These are phyloP conservation scores for Ceratorhiza oryzae-sativae DNA, from an alignment of 1,284 basidiomycete species.

Conservation along the genomic window DNA sequence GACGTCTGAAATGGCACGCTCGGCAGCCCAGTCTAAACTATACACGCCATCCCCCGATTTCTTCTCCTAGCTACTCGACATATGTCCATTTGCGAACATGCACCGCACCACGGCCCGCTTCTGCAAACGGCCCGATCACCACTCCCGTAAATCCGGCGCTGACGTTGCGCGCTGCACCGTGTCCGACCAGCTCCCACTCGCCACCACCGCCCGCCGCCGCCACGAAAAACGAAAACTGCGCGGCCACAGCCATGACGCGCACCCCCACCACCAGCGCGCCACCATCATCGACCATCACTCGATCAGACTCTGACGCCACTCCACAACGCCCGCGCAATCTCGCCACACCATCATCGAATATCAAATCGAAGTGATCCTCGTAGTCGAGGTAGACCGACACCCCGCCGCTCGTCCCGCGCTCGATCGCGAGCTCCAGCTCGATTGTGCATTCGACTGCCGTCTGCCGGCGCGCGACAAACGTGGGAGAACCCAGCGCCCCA, in stretches of 20 bases:
- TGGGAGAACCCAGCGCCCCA: conserved; percentile 8
- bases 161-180: conserved; percentile 23
- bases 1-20: not conserved
- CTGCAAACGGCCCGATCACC: conserved; percentile 35
- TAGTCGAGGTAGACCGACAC: conserved; percentile 38
- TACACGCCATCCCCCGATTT: not conserved
- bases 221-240: conserved; percentile 25
- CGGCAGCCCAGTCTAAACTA: too few relatives aligned
- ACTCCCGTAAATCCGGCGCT: conserved; percentile 38
- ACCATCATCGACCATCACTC: conserved; percentile 10
- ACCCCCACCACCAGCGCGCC: conserved; percentile 6
- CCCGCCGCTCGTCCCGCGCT: not conserved
- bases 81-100: conserved; percentile 25
- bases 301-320: conserved; percentile 6
- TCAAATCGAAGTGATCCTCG: conserved; percentile 22
- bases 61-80: not conserved
- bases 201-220: not conserved
- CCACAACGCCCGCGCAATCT: conserved; percentile 11
- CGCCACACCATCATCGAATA: conserved; percentile 2
- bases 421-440: conserved; percentile 17
- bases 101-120: not conserved
- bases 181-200: conserved; percentile 15
- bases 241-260: conserved; percentile 18
- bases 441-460: conserved; percentile 32
- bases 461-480: conserved; percentile 40